phyloP scores from a whole-genome alignment of 305 asterid genomes.

The Stenogyne calaminthoides region DNA sequence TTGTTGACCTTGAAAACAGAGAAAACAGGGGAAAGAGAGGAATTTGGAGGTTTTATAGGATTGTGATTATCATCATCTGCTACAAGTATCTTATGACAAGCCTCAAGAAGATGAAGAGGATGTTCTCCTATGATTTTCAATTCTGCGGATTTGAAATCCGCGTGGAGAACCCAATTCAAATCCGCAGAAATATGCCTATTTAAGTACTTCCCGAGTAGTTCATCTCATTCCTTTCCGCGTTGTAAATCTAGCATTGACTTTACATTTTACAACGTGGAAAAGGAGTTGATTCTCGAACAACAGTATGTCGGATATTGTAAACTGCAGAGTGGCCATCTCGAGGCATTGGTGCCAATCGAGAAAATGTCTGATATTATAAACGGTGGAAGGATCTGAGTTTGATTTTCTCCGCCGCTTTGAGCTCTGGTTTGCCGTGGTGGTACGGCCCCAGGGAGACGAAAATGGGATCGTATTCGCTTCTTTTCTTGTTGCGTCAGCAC shows the following conservation, averaged over 20 bases:
- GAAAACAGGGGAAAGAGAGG: too few species aligned
- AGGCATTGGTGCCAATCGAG: background rate
- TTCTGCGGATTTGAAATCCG: background rate
- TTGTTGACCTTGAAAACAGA: background rate
- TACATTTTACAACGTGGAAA: background rate
- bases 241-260: background rate
- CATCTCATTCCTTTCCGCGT: background rate
- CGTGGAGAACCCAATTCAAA: too few species aligned
- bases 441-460: constrained; percentile 10
- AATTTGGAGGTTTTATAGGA: too few species aligned
- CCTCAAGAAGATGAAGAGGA: constrained; percentile 3
- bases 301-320: background rate
- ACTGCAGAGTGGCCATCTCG: background rate
- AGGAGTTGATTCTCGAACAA: constrained; percentile 10
- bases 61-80: too few species aligned
- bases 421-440: constrained; percentile 15
- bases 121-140: background rate
- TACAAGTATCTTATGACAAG: background rate
- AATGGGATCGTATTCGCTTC: constrained; percentile 4
- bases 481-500: background rate
- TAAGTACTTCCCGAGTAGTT: background rate
- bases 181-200: too few species aligned
- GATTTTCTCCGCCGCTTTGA: background rate
- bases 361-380: background rate
- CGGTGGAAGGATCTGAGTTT: background rate